A percentile compares a stretch with the other conserved stretches of the same genome.
These are phyloP conservation scores for Acacia crassicarpa DNA, from an alignment of 306 rosid species.

Conservation along the genomic window DNA sequence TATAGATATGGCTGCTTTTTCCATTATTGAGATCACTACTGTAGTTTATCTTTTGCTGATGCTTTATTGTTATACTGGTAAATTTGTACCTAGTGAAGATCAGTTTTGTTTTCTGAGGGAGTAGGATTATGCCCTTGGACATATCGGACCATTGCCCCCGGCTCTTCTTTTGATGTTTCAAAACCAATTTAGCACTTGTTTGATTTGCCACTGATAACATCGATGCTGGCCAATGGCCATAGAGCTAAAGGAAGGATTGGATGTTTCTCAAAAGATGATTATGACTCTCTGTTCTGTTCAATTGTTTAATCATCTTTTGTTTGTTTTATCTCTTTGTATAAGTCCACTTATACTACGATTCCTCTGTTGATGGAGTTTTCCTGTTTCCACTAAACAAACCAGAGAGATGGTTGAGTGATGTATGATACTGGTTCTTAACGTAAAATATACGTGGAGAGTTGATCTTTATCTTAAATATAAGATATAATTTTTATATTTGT, in stretches of 20 bases:
- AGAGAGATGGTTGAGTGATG: not conserved
- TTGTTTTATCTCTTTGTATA: no score
- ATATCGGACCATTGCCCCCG: not conserved
- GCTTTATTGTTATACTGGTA: not conserved
- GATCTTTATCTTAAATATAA: no score
- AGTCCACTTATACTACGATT: not conserved
- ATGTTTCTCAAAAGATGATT: not conserved
- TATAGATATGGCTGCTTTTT: not conserved
- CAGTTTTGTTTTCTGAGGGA: not conserved
- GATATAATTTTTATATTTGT: no score
- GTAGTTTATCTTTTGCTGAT: slow-evolving; percentile 5
- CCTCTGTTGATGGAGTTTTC: not conserved
- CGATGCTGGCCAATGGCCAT: no score
- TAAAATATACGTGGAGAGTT: no score
- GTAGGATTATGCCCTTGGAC: not conserved
- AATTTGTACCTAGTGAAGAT: not conserved
- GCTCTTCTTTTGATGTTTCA: not conserved
- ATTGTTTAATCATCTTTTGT: not conserved
- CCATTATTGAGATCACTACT: slow-evolving; percentile 6
- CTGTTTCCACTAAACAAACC: no score
- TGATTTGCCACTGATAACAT: not conserved
- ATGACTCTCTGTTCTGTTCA: not conserved
- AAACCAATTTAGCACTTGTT: not conserved
- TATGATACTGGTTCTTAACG: no score
- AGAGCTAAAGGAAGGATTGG: not conserved